Evolutionary conservation across 2,329 filamentous ascomycete species (phyloP).

Genomic region (Nigrograna mackinnonii): DNA sequence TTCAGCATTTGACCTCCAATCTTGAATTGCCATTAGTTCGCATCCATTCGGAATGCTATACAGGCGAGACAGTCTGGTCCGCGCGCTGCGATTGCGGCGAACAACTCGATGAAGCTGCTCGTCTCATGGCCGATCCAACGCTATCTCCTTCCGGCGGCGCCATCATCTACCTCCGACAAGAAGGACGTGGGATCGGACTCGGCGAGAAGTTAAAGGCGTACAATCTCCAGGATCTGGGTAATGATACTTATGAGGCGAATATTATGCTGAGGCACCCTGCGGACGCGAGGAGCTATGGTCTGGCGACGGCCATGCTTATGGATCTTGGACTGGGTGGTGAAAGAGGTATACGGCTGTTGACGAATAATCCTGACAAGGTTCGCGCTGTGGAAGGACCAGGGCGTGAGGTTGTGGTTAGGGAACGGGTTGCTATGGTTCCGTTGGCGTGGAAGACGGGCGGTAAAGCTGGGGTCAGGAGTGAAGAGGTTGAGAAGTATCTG

Average conservation of each 20-base stretch:
- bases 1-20: constrained; percentile 25
- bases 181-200: constrained; percentile 92
- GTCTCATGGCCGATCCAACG: constrained; percentile 78
- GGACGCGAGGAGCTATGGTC: constrained; percentile 89
- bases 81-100: constrained; percentile 97
- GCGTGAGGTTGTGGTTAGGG: constrained; percentile 82
- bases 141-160: constrained; percentile 72
- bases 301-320: constrained; percentile 92
- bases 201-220: constrained; percentile 97
- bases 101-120: constrained; percentile 93
- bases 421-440: constrained; percentile 94
- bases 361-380: constrained; percentile 98
- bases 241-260: constrained; percentile 98
- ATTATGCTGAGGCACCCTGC: constrained; percentile 87
- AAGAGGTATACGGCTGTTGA: constrained; percentile 77
- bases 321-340: constrained; percentile 77
- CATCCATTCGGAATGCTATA: constrained; percentile 98
- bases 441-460: constrained; percentile 84
- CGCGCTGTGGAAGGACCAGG: constrained; percentile 90
- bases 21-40: constrained; percentile 73
- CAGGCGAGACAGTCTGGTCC: constrained; percentile 97
- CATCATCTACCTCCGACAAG: constrained; percentile 93
- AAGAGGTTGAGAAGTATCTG: constrained; percentile 91
- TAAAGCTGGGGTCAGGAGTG: constrained; percentile 78
- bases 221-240: constrained; percentile 93